phyloP scores from a whole-genome alignment of 2,329 filamentous ascomycete species.

The Graphilbum ipis-grandicollis region DNA sequence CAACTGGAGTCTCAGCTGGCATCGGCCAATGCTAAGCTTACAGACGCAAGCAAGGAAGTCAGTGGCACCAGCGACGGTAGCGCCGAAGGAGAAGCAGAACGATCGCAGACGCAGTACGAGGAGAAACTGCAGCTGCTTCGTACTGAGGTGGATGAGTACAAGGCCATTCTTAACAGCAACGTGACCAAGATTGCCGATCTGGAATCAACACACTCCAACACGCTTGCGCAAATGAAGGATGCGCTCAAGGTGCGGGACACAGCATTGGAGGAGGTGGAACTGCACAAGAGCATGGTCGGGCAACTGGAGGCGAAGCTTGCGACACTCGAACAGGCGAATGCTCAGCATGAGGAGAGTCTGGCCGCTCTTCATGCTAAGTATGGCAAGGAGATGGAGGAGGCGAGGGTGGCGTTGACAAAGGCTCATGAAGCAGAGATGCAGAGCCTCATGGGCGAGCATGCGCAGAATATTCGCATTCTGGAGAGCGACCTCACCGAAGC shows the following conservation, averaged over 20 bases:
- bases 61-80: no score
- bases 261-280: conserved; percentile 24
- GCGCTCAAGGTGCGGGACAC: conserved; percentile 35
- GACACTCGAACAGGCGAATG: conserved; percentile 40
- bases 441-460: conserved; percentile 41
- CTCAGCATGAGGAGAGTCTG: conserved; percentile 33
- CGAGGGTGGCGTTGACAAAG: conserved; percentile 30
- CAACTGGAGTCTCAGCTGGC: conserved; percentile 49
- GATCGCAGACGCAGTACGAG: conserved; percentile 31
- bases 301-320: conserved; percentile 41
- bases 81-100: no score
- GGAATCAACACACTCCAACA: conserved; percentile 51
- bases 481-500: conserved; percentile 47
- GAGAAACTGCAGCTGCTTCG: conserved; percentile 45
- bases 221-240: conserved; percentile 51
- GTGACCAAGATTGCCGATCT: conserved; percentile 53
- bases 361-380: conserved; percentile 31
- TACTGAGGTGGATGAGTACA: conserved; percentile 66
- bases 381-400: conserved; percentile 27
- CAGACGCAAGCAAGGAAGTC: conserved; percentile 28
- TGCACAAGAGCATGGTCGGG: conserved; percentile 28
- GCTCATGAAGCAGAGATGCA: conserved; percentile 40
- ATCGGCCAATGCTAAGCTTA: conserved; percentile 33
- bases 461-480: conserved; percentile 35
- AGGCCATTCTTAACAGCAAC: conserved; percentile 52